Conservation (phyloP, 2,329 filamentous ascomycete genomes). For the Fusarium marasasianum region DNA sequence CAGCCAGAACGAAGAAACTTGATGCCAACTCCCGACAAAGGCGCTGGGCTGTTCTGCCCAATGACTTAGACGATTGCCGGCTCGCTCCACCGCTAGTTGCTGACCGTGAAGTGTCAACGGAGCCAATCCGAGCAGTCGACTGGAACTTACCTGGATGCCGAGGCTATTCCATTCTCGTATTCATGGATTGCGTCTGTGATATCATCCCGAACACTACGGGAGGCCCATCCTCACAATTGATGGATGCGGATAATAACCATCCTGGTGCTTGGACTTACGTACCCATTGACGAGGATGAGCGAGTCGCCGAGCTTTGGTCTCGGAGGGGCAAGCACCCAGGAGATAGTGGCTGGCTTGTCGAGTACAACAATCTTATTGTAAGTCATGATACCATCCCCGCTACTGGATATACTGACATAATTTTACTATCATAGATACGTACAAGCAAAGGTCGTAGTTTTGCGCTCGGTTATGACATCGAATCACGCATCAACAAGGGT, state of each 20-base stretch:
- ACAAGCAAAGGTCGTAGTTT: neutral
- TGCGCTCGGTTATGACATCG: neutral
- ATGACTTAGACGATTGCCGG: fast-evolving
- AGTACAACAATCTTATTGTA: too few relatives aligned
- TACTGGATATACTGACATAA: neutral
- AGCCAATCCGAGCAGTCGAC: neutral
- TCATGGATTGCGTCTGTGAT: fast-evolving
- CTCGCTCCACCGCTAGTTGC: fast-evolving
- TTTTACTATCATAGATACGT: neutral
- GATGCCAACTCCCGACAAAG: neutral
- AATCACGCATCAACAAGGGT: neutral
- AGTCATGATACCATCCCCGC: fast-evolving
- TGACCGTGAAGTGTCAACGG: fast-evolving
- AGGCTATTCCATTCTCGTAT: neutral
- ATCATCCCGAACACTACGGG: neutral
- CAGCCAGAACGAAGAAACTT: fast-evolving
- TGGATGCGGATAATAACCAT: neutral
- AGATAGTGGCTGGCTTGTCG: too few relatives aligned
- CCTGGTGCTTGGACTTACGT: fast-evolving
- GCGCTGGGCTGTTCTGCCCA: neutral
- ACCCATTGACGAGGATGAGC: neutral
- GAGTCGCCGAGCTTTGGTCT: neutral
- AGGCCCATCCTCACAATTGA: fast-evolving
- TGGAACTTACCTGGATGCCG: neutral
- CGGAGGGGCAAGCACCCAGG: too few relatives aligned